Evolutionary conservation across 345 rosid species (phyloP).

Genomic region (Acer negundo): DNA sequence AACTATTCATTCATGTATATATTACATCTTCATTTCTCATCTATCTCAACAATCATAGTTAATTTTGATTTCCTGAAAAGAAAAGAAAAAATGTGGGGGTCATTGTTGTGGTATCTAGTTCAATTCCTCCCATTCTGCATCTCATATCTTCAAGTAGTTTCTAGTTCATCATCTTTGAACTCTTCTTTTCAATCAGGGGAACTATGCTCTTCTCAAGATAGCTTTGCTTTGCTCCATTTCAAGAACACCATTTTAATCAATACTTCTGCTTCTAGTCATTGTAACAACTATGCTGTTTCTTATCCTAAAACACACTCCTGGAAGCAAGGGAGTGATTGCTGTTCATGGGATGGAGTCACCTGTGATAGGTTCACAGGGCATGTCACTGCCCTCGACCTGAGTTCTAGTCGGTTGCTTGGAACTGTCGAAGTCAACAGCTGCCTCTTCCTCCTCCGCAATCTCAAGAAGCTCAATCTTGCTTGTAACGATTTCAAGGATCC

Average conservation of each 20-base stretch:
- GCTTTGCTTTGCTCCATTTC: constrained; percentile 1
- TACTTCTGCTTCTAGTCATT: background rate
- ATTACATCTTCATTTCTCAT: background rate
- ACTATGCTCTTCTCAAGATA: background rate
- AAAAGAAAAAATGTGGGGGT: background rate
- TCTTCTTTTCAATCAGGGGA: background rate
- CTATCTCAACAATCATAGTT: background rate
- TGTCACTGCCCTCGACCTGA: background rate
- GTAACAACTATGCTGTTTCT: background rate
- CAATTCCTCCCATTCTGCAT: background rate
- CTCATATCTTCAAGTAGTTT: background rate
- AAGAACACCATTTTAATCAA: background rate
- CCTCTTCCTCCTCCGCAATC: background rate
- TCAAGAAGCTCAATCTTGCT: background rate
- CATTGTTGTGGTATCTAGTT: background rate
- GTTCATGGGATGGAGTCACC: constrained; percentile 34
- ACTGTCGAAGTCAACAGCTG: background rate
- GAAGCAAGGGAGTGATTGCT: constrained; percentile 30
- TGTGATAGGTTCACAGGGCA: constrained; percentile 13
- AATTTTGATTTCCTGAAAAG: background rate
- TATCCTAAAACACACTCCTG: constrained; percentile 16
- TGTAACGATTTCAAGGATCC: background rate
- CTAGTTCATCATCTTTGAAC: background rate
- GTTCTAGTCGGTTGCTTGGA: background rate
- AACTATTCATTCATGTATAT: no score